Conservation (phyloP, 495 filamentous ascomycete species). For the Aspergillus kassunensis region DNA sequence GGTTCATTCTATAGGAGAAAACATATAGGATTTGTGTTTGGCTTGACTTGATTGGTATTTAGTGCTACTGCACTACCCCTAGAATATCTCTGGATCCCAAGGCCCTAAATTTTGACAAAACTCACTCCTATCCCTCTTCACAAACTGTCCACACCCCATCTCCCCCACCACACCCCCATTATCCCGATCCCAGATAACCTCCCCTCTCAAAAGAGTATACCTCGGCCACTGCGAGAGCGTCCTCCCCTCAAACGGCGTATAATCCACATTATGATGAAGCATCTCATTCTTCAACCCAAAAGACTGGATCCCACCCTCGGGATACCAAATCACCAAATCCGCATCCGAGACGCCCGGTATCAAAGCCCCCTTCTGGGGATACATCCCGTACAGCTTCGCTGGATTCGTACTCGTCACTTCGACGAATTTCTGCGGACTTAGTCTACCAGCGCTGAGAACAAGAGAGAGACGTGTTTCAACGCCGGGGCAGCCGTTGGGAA, state of each 20-base stretch:
- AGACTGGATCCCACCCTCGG: constrained; percentile 23
- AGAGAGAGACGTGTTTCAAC: constrained; percentile 55
- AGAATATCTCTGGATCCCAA: not conserved
- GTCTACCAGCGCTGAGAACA: constrained; percentile 33
- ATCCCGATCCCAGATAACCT: constrained; percentile 55
- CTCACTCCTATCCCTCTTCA: not conserved
- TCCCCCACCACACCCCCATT: constrained; percentile 45
- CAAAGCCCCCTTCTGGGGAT: constrained; percentile 52
- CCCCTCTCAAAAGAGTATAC: constrained; percentile 54
- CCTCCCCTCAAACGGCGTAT: constrained; percentile 58
- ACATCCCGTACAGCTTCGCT: constrained; percentile 59
- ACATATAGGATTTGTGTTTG: too few relatives aligned
- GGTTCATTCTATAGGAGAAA: too few relatives aligned
- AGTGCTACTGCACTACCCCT: not conserved
- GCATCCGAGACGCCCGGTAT: constrained; percentile 48
- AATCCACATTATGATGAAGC: constrained; percentile 57
- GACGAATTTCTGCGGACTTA: constrained; percentile 53
- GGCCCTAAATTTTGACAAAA: not conserved
- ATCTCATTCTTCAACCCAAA: constrained; percentile 45
- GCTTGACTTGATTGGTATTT: too few relatives aligned
- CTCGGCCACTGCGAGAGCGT: constrained; percentile 55
- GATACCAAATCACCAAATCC: constrained; percentile 44
- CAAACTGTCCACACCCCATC: constrained; percentile 50
- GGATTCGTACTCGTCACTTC: constrained; percentile 54
- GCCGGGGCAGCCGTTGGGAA: constrained; percentile 56